A percentile compares a stretch with the other conserved stretches of the same genome.
Evolutionary conservation across 345 rosid genomes (phyloP).

Genomic region (Lumnitzera littorea): DNA sequence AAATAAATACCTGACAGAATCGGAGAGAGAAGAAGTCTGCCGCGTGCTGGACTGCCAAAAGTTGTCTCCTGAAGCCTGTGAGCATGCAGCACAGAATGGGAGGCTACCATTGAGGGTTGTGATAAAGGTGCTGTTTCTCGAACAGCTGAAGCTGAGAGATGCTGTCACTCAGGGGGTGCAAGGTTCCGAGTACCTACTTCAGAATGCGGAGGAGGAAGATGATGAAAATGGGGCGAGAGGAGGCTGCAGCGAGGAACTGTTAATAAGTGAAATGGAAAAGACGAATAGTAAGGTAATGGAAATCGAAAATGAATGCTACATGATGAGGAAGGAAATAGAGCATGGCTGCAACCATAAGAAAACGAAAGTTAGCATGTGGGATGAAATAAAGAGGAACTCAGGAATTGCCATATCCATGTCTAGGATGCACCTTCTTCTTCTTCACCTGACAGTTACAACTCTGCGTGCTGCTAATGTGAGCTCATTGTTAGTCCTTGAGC

Average conservation of each 20-base stretch:
- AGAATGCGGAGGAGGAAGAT: conserved; percentile 12
- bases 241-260: conserved; percentile 21
- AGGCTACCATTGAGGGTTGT: conserved; percentile 57
- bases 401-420: conserved; percentile 1
- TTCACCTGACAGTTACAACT: conserved; percentile 45
- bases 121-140: conserved; percentile 39
- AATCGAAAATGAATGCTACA: conserved; percentile 40
- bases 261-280: conserved; percentile 38
- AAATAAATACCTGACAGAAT: conserved; percentile 48
- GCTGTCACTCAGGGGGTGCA: conserved; percentile 27
- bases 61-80: conserved; percentile 57
- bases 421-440: conserved; percentile 47
- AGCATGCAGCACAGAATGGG: conserved; percentile 53
- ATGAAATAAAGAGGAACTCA: conserved; percentile 60
- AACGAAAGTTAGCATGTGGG: conserved; percentile 55
- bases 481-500: too few relatives aligned
- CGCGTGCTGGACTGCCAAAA: conserved; percentile 52
- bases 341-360: conserved; percentile 22
- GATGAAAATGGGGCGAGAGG: conserved; percentile 14
- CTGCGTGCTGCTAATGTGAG: conserved; percentile 18
- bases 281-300: conserved; percentile 62
- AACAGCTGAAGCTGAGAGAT: conserved; percentile 60
- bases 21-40: conserved; percentile 63
- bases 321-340: conserved; percentile 44
- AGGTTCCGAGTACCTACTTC: conserved; percentile 6